Conservation (phyloP, 75 land plant species). For the Cupressus sempervirens region DNA sequence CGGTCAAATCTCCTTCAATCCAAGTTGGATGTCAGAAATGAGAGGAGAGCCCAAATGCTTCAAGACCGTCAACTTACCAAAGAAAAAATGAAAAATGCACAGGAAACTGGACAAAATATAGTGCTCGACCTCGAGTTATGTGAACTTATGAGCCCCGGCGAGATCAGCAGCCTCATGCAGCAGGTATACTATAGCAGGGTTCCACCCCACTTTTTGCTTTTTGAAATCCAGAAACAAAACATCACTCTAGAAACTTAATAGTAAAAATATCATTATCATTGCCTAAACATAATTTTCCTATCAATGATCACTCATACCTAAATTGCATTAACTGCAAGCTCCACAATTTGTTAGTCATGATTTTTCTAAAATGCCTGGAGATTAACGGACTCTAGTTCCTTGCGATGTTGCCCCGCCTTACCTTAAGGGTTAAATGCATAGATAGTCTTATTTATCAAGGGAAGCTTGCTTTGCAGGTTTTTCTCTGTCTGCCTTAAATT, state of each 20-base stretch:
- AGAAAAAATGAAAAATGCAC: constrained; percentile 46
- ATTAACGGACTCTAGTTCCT: background rate
- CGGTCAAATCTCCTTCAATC: constrained; percentile 28
- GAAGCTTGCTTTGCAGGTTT: background rate
- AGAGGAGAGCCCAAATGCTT: constrained; percentile 53
- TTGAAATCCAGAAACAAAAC: background rate
- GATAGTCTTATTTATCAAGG: background rate
- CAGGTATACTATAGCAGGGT: constrained; percentile 47
- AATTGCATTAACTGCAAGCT: background rate
- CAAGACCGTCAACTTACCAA: constrained; percentile 50
- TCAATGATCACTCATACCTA: background rate
- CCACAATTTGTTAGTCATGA: background rate
- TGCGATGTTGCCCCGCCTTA: too few relatives aligned
- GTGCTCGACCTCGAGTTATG: constrained; percentile 84
- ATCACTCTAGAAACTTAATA: background rate
- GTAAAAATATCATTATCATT: background rate
- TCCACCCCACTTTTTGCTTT: background rate
- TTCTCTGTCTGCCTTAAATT: background rate
- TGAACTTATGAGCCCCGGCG: constrained; percentile 62
- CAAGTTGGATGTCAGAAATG: constrained; percentile 37
- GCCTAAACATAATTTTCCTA: background rate
- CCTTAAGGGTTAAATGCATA: too few relatives aligned
- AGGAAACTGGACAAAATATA: constrained; percentile 67
- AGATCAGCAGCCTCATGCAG: constrained; percentile 70
- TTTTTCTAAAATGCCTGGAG: background rate